Percentiles rank a stretch among this genome's conserved stretches.
Evolutionary conservation across 2,329 filamentous ascomycete species (phyloP).

Genomic region (Xylariaceae sp.): DNA sequence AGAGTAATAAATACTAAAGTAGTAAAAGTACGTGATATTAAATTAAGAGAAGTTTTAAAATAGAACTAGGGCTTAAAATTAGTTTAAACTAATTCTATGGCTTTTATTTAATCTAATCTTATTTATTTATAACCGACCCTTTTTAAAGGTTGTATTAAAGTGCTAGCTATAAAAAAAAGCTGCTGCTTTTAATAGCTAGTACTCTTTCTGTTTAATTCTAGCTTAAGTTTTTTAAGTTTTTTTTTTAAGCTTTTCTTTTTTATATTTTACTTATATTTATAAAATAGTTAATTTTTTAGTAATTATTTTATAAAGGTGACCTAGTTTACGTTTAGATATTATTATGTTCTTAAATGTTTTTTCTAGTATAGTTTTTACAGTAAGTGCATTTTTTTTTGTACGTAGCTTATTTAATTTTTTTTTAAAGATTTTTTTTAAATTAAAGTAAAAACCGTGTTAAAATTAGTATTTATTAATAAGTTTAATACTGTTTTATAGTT

Average conservation of each 20-base stretch:
- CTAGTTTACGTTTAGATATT: neutral
- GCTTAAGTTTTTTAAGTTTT: neutral
- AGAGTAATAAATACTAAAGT: no score
- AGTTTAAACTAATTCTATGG: no score
- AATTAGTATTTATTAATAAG: neutral
- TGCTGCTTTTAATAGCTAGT: neutral
- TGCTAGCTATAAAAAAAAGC: neutral
- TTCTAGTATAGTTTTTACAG: slow-evolving; percentile 1
- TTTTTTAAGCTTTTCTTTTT: slow-evolving; percentile 8
- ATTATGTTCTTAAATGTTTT: slow-evolving; percentile 3
- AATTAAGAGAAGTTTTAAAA: no score
- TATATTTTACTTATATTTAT: no score
- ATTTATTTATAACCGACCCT: no score
- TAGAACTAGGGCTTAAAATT: no score
- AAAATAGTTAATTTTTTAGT: neutral
- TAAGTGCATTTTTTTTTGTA: neutral
- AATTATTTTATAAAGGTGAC: neutral
- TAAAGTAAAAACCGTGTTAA: neutral
- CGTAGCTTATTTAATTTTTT: neutral
- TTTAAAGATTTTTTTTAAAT: slow-evolving; percentile 4
- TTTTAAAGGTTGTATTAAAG: no score
- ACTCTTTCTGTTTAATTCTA: neutral
- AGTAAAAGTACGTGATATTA: no score
- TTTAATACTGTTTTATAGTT: neutral
- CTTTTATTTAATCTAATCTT: no score